These are phyloP conservation scores for Lentinula novae-zelandiae DNA, from an alignment of 1,284 basidiomycete species.

Conservation along the genomic window DNA sequence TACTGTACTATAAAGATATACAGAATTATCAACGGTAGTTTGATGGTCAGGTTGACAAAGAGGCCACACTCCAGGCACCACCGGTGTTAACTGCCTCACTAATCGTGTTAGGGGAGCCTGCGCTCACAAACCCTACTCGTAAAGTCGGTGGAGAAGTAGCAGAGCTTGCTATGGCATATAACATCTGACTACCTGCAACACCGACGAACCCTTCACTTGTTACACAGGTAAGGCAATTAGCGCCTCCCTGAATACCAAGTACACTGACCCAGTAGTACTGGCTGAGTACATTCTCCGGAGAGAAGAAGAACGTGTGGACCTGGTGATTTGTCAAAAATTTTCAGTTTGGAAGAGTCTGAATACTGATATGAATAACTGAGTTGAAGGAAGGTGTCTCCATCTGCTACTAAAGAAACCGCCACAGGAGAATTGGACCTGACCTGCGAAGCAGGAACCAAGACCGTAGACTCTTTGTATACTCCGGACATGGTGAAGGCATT, in stretches of 20 bases:
- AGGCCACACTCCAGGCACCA: background rate
- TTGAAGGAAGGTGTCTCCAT: background rate
- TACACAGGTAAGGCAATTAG: background rate
- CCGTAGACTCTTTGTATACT: background rate
- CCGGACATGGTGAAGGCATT: slow-evolving; percentile 1
- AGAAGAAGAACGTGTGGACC: slow-evolving; percentile 7
- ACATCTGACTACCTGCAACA: background rate
- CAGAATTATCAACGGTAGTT: background rate
- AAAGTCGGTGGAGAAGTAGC: background rate
- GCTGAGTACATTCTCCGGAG: slow-evolving; percentile 4
- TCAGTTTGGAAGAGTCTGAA: too few relatives aligned
- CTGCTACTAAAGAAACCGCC: background rate
- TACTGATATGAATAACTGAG: background rate
- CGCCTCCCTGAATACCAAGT: background rate
- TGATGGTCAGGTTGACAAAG: background rate
- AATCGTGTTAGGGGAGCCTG: slow-evolving; percentile 2
- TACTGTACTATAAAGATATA: too few relatives aligned
- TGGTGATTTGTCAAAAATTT: background rate
- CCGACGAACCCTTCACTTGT: slow-evolving; percentile 4
- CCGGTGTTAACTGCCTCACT: slow-evolving; percentile 6
- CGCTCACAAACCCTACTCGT: slow-evolving; percentile 6
- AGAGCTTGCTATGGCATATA: slow-evolving; percentile 4
- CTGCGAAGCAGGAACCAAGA: background rate
- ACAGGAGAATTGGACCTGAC: background rate
- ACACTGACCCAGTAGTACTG: background rate